Evolutionary conservation across 2,329 filamentous ascomycete species (phyloP).

Genomic region (Penicillium sp.): DNA sequence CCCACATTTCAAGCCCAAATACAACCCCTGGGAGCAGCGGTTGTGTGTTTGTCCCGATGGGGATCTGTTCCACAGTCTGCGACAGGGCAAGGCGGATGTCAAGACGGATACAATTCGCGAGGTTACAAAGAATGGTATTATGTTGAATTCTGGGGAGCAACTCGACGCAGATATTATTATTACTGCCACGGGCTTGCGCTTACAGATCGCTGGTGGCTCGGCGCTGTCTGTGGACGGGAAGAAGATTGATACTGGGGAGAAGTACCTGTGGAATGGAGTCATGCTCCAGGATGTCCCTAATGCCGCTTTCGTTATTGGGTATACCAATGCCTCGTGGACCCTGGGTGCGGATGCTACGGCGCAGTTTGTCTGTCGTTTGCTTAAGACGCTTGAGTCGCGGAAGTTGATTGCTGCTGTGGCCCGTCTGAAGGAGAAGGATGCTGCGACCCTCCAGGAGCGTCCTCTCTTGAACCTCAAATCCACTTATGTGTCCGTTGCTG

Average conservation of each 20-base stretch:
- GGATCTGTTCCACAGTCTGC: slow-evolving; percentile 57
- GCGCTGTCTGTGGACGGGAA: slow-evolving; percentile 39
- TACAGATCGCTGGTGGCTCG: slow-evolving; percentile 40
- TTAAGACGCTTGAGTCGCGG: slow-evolving; percentile 33
- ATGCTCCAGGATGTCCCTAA: slow-evolving; percentile 48
- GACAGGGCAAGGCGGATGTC: slow-evolving; percentile 52
- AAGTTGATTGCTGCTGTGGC: slow-evolving; percentile 31
- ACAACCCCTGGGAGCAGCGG: slow-evolving; percentile 71
- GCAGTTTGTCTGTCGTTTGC: slow-evolving; percentile 37
- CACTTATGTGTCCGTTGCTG: slow-evolving; percentile 42
- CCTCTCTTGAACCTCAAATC: slow-evolving; percentile 40
- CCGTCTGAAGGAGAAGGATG: slow-evolving; percentile 19
- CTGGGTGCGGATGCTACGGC: slow-evolving; percentile 46
- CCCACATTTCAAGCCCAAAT: slow-evolving; percentile 63
- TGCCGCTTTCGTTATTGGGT: slow-evolving; percentile 42
- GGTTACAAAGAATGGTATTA: slow-evolving; percentile 51
- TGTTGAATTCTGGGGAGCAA: slow-evolving; percentile 45
- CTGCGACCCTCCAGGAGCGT: slow-evolving; percentile 24
- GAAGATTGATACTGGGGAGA: slow-evolving; percentile 31
- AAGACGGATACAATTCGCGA: slow-evolving; percentile 55
- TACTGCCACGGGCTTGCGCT: slow-evolving; percentile 46
- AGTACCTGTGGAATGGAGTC: slow-evolving; percentile 45
- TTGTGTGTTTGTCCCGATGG: slow-evolving; percentile 66
- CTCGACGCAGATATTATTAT: slow-evolving; percentile 45
- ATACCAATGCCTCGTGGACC: slow-evolving; percentile 47